Evolutionary conservation across 768 basidiomycete species (phyloP), one percentile per base, ranked within the genome.

Genomic region (Cyclocybe aegerita): DNA sequence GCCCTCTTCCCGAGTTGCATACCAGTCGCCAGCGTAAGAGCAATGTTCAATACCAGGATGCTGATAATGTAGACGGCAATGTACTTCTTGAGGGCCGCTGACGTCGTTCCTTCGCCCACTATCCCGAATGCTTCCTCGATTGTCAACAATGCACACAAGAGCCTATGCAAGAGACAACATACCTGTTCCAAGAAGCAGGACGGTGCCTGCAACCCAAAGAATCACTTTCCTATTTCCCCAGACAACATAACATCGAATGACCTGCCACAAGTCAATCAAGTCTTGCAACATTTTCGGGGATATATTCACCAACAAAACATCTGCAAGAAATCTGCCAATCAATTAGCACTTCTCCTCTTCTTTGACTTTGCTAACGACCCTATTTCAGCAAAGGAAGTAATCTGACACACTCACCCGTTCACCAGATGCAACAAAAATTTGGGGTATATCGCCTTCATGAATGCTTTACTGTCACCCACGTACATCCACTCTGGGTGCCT

Each of bases 191-290:
- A 58, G 54, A 29, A 63, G 11, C 1, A 67, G 58, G 23, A 61
- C 16, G 7, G 62, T 6, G 10, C 57, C 46, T 7, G 62, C 52
- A 4, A 49, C 36, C 4, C 33, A 46, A 7, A 66, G 48, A 33
- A 69, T 45, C 8, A 51, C 30, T 42, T 56, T 64, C 10, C 59
- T 57, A n/a, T 49, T 54, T 5, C 50, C 51, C 65, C 65, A 69
- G 9, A 69, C 60, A 1, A 60, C 55, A 34, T 65, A 69, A 45
- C 64, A 66, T 23, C 65, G 62, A 35, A 59, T 46, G 7, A 66
- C 56, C 67, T 68, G 32, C 7, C 7, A 29, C 10, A 5, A 14
- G 34, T 46, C 1, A 4, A 32, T 40, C 9, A 17, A 5, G 4
- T 30, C 14, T 12, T 23, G 10, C 29, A 39, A 40, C 5, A 33